Conservation (phyloP, 306 rosid genomes). For the Elaeagnus macrophylla region DNA sequence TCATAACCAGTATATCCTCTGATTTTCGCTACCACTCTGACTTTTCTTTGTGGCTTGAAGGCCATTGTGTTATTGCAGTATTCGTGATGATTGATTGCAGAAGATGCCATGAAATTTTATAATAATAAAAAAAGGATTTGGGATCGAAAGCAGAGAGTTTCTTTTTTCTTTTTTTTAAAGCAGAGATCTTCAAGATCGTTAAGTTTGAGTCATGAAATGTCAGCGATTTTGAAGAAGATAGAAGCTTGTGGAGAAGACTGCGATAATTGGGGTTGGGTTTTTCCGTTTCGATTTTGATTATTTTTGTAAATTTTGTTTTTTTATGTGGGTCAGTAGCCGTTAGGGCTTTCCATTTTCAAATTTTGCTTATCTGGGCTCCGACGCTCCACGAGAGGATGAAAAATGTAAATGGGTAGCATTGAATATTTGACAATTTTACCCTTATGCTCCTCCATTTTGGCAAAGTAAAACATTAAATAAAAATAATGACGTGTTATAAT, state of each 20-base stretch:
- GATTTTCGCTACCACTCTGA: slow-evolving; percentile 51
- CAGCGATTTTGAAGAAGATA: no score
- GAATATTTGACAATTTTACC: no score
- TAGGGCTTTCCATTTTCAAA: slow-evolving; percentile 9
- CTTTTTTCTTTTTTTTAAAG: no score
- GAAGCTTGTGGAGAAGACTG: background rate
- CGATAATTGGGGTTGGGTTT: no score
- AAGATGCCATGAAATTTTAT: slow-evolving; percentile 37
- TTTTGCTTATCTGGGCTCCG: background rate
- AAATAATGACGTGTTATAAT: no score
- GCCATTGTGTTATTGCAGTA: slow-evolving; percentile 2
- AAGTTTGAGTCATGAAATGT: no score
- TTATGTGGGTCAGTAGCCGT: slow-evolving; percentile 20
- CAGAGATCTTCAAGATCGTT: no score
- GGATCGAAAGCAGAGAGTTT: background rate
- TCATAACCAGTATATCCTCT: slow-evolving; percentile 26
- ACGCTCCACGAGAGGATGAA: no score
- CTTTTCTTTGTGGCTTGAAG: slow-evolving; percentile 21
- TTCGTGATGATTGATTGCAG: slow-evolving; percentile 14
- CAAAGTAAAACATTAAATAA: no score
- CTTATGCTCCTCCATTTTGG: no score
- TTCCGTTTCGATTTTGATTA: no score
- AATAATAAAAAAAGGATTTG: background rate
- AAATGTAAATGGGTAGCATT: no score
- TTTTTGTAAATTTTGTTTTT: background rate